Evolutionary conservation across 495 filamentous ascomycete genomes (phyloP).

Genomic region (Halenospora varia): DNA sequence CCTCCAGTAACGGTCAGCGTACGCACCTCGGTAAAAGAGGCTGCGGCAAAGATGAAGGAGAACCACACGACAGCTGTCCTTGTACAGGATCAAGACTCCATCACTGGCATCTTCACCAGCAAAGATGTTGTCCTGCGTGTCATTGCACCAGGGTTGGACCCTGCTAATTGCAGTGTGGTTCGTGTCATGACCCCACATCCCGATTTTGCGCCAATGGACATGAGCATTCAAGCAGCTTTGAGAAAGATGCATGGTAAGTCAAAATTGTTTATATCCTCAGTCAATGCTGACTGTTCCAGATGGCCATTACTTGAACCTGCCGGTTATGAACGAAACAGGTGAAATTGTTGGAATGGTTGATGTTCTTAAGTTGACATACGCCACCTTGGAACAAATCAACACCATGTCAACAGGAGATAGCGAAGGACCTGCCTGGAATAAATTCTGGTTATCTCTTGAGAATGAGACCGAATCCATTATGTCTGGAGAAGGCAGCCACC

Average conservation of each 20-base stretch:
- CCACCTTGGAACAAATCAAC: constrained; percentile 91
- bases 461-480: constrained; percentile 97
- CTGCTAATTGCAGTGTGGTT: constrained; percentile 91
- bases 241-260: constrained; percentile 96
- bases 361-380: constrained; percentile 95
- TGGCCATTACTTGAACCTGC: constrained; percentile 95
- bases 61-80: constrained; percentile 95
- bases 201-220: constrained; percentile 96
- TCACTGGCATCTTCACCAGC: constrained; percentile 99
- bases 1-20: constrained; percentile 94
- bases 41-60: constrained; percentile 93
- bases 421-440: constrained; percentile 98
- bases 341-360: constrained; percentile 99
- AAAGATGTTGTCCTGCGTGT: constrained; percentile 98
- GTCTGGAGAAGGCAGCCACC: constrained; percentile 77
- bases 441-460: constrained; percentile 91
- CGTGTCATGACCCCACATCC: constrained; percentile 99
- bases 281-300: constrained; percentile 45
- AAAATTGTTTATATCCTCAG: not conserved
- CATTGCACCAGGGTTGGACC: constrained; percentile 94
- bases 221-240: constrained; percentile 97
- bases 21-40: constrained; percentile 92
- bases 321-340: constrained; percentile 94
- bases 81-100: constrained; percentile 93
- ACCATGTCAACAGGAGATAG: constrained; percentile 68